Conservation (phyloP, 371 early-diverging fungal genomes). For the Rhizopus sp. region DNA sequence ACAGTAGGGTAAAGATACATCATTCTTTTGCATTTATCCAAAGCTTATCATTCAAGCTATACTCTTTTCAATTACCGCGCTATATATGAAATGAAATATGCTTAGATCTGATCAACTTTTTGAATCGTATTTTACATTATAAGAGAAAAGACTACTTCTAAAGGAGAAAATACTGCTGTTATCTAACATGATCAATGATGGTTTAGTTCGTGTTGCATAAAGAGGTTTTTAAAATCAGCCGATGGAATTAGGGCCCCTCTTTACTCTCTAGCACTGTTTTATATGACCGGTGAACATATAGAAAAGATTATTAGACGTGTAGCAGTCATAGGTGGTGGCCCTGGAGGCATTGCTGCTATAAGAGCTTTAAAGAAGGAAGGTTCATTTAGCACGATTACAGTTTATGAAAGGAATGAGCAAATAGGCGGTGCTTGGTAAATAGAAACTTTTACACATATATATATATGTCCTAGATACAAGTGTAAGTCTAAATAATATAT, state of each 20-base stretch:
- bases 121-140: too few species aligned
- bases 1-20: too few species aligned
- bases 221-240: neutral
- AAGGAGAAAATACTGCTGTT: too few species aligned
- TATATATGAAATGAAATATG: too few species aligned
- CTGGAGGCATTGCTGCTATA: slow-evolving; percentile 46
- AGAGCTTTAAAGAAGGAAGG: slow-evolving; percentile 36
- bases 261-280: neutral
- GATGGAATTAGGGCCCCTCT: neutral
- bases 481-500: neutral
- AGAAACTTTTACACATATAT: neutral
- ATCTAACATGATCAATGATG: too few species aligned
- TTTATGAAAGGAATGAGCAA: slow-evolving; percentile 41
- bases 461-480: neutral
- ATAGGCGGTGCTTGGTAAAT: slow-evolving; percentile 54
- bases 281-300: neutral
- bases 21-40: too few species aligned
- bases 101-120: too few species aligned
- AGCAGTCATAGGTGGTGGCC: slow-evolving; percentile 54
- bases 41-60: too few species aligned
- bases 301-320: slow-evolving; percentile 33
- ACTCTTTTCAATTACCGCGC: too few species aligned
- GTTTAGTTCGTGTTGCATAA: neutral
- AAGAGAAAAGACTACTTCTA: too few species aligned
- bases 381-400: slow-evolving; percentile 38